These are phyloP conservation scores for Serendipita indica DNA, from an alignment of 768 basidiomycete genomes.

Conservation along the genomic window DNA sequence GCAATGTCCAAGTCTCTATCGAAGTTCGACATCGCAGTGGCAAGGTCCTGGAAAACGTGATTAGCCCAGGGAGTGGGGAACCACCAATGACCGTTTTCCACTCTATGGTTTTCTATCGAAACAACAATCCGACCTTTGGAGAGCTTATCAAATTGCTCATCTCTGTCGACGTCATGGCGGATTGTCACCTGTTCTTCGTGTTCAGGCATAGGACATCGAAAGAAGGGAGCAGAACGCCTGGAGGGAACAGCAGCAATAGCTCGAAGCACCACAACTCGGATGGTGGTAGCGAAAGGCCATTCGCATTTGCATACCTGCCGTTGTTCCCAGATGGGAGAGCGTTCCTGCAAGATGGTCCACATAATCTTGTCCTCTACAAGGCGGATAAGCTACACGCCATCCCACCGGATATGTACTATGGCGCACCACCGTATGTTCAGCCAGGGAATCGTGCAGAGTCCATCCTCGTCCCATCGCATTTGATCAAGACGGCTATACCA, in stretches of 20 bases:
- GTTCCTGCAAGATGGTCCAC: slow-evolving; percentile 81
- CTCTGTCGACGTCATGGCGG: slow-evolving; percentile 47
- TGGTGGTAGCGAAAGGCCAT: slow-evolving; percentile 53
- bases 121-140: slow-evolving; percentile 79
- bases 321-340: slow-evolving; percentile 61
- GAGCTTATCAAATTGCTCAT: slow-evolving; percentile 83
- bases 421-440: slow-evolving; percentile 44
- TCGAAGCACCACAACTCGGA: slow-evolving; percentile 23
- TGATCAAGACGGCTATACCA: slow-evolving; percentile 50
- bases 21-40: slow-evolving; percentile 73
- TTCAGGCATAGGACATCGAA: slow-evolving; percentile 48
- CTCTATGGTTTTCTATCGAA: slow-evolving; percentile 82
- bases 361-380: slow-evolving; percentile 68
- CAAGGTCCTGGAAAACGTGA: slow-evolving; percentile 45
- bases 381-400: slow-evolving; percentile 56
- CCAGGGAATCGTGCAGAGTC: slow-evolving; percentile 48
- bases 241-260: slow-evolving; percentile 31
- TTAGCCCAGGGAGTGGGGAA: slow-evolving; percentile 79
- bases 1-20: slow-evolving; percentile 76
- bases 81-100: slow-evolving; percentile 64
- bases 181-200: slow-evolving; percentile 89
- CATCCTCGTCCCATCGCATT: slow-evolving; percentile 38
- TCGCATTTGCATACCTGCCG: slow-evolving; percentile 87
- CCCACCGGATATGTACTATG: slow-evolving; percentile 54
- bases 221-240: slow-evolving; percentile 19